phyloP scores from a whole-genome alignment of 495 filamentous ascomycete species.

The Aspergillus sclerotiicarbonarius region DNA sequence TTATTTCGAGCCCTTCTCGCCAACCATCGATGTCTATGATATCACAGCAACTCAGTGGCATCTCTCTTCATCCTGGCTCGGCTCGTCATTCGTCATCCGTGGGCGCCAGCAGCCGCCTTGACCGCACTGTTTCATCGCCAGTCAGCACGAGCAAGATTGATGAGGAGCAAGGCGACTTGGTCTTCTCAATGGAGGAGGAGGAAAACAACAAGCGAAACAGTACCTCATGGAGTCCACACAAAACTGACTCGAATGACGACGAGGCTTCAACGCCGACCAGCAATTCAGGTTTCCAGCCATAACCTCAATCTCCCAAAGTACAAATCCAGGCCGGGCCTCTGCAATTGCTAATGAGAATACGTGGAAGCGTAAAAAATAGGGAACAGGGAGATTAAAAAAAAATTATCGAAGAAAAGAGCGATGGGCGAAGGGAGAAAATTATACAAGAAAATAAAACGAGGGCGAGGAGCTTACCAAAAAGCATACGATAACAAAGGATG shows the following conservation, averaged over 20 bases:
- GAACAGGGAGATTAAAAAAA: not conserved
- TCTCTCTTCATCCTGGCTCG: slow-evolving; percentile 48
- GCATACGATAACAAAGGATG: slow-evolving; percentile 11
- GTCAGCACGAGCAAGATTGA: slow-evolving; percentile 65
- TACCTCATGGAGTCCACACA: slow-evolving; percentile 28
- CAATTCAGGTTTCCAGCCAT: slow-evolving; percentile 20
- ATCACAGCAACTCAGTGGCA: slow-evolving; percentile 61
- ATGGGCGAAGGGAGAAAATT: slow-evolving; percentile 24
- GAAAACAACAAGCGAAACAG: slow-evolving; percentile 47
- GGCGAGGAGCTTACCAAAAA: not conserved
- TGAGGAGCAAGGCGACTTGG: slow-evolving; percentile 65
- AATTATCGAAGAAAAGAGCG: slow-evolving; percentile 15
- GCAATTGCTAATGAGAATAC: not conserved
- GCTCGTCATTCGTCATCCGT: slow-evolving; percentile 38
- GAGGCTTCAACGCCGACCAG: slow-evolving; percentile 19
- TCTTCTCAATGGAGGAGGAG: slow-evolving; percentile 83
- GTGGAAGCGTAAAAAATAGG: not conserved
- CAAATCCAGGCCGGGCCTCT: not conserved
- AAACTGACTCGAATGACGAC: slow-evolving; percentile 22
- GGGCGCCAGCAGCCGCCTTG: slow-evolving; percentile 34
- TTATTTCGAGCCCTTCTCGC: slow-evolving; percentile 64
- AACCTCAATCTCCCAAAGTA: not conserved
- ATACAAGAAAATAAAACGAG: slow-evolving; percentile 21
- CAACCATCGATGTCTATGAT: slow-evolving; percentile 66
- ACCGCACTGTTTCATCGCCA: slow-evolving; percentile 46